Base-by-base conservation (phyloP, 164 flowering plant genomes). In the Aristolochia contorta region DNA sequence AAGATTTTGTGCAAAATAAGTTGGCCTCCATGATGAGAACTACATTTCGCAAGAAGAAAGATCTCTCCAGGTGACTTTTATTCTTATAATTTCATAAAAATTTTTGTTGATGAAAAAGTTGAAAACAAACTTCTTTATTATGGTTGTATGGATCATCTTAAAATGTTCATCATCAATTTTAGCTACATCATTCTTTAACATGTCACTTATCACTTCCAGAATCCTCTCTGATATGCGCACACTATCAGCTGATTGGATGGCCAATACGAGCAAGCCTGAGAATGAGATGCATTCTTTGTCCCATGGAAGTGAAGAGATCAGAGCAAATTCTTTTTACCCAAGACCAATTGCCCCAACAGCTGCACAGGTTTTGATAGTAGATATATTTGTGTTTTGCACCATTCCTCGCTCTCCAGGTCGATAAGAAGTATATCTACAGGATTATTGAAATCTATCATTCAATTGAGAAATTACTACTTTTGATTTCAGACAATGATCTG, bases 221-320 rank as follows among this genome's bases (percentile, higher is more conserved):
- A 82, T 94, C 62, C 86, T 94, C 72, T 88, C 97, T 75, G 99
- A 94, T 73, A 94, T 94, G 99, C 79, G 97, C 59, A 94, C 99
- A 52, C 91, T 94, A 72, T 86, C 99, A 71, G 97, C 99, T 32
- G 99, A 94, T 71, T 94, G 99, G 99, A 94, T 94, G 99, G 96
- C 96, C 60, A 94, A 91, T 67, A 80, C 92, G 48, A 86, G 77
- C 86, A 84, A 78, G 73, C 79, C 93, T 64, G 99, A 85, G 54
- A 54, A 77, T 51, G 95, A 86, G 47, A 62, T 78, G 48, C 96
- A 78, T 55, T 69, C 89, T 55, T 67, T 67, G 58, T 85, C 80
- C 37, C 96, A 84, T 74, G 85, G 87, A 47, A 86, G 87, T 68
- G 96, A 90, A 74, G 95, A 85, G 71, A 79, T 79, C 77, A 79